A percentile compares a stretch with the other conserved stretches of the same genome.
Evolutionary conservation across 2,329 filamentous ascomycete species (phyloP).

Genomic region (Fusarium sp.): DNA sequence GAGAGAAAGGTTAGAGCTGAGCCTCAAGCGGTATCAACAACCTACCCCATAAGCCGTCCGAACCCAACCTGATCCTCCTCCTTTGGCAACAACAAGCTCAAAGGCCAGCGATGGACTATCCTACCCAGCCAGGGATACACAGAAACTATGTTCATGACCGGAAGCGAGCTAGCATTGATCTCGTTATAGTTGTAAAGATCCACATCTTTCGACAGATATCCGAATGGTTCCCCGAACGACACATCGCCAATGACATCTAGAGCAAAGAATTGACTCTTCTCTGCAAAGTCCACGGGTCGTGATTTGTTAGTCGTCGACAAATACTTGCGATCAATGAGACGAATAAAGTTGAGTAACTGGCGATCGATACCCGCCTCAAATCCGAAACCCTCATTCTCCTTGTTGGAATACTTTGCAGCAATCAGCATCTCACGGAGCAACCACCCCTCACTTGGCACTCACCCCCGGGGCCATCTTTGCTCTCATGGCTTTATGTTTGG

Average conservation of each 20-base stretch:
- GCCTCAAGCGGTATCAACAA: no score
- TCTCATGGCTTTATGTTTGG: constrained; percentile 59
- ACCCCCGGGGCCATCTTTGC: constrained; percentile 61
- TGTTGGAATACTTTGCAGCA: constrained; percentile 62
- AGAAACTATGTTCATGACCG: constrained; percentile 55
- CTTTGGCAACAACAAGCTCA: constrained; percentile 53
- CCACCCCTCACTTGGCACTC: constrained; percentile 35
- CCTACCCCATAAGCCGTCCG: constrained; percentile 56
- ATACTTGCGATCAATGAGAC: constrained; percentile 63
- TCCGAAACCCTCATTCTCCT: constrained; percentile 60
- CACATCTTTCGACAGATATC: constrained; percentile 60
- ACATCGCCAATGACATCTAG: constrained; percentile 67
- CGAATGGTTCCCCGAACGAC: constrained; percentile 63
- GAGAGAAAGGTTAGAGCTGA: constrained; percentile 1
- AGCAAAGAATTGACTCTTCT: constrained; percentile 64
- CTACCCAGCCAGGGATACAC: constrained; percentile 55
- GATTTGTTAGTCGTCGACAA: constrained; percentile 54
- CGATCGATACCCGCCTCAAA: constrained; percentile 58
- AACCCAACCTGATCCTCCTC: constrained; percentile 56
- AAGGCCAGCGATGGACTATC: constrained; percentile 55
- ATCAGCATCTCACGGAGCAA: background rate
- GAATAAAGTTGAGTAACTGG: constrained; percentile 56
- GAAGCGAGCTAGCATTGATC: constrained; percentile 54
- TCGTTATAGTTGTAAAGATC: constrained; percentile 60
- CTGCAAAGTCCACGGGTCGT: constrained; percentile 60